These are phyloP conservation scores for Irpex lacteus DNA, from an alignment of 1,284 basidiomycete genomes.

Conservation along the genomic window DNA sequence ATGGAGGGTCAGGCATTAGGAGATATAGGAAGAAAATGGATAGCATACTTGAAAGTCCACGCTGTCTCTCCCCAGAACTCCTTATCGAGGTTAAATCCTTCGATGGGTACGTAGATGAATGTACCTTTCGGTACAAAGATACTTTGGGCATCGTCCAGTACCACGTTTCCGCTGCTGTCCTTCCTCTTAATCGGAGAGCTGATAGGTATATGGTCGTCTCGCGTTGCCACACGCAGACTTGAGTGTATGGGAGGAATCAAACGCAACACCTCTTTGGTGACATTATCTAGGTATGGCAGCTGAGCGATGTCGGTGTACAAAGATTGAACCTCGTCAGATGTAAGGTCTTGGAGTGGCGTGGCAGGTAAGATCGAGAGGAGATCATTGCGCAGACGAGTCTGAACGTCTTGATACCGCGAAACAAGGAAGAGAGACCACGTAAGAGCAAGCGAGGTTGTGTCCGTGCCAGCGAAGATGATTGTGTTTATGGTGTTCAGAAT, in stretches of 20 bases:
- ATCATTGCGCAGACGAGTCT: slow-evolving; percentile 63
- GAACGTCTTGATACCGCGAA: slow-evolving; percentile 58
- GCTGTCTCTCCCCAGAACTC: slow-evolving; percentile 74
- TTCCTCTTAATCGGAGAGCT: slow-evolving; percentile 55
- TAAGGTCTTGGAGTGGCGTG: slow-evolving; percentile 39
- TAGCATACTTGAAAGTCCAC: slow-evolving; percentile 70
- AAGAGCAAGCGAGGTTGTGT: slow-evolving; percentile 76
- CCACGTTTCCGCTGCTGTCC: slow-evolving; percentile 41
- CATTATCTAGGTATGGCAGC: slow-evolving; percentile 75
- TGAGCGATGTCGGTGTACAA: slow-evolving; percentile 55
- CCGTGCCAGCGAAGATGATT: slow-evolving; percentile 84
- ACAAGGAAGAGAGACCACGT: slow-evolving; percentile 77
- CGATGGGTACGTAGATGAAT: slow-evolving; percentile 72
- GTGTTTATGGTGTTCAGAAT: slow-evolving; percentile 82
- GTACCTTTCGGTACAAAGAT: slow-evolving; percentile 63
- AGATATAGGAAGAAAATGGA: neutral
- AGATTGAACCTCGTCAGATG: slow-evolving; percentile 57
- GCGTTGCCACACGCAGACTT: slow-evolving; percentile 69
- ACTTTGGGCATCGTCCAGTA: slow-evolving; percentile 37
- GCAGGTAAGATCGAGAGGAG: slow-evolving; percentile 43
- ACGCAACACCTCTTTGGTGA: slow-evolving; percentile 71
- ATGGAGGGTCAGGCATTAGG: neutral
- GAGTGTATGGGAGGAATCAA: slow-evolving; percentile 80
- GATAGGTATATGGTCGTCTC: slow-evolving; percentile 73
- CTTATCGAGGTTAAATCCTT: slow-evolving; percentile 74